phyloP scores from a whole-genome alignment of 169 alveolate genomes.

The Cryptosporidium felis region DNA sequence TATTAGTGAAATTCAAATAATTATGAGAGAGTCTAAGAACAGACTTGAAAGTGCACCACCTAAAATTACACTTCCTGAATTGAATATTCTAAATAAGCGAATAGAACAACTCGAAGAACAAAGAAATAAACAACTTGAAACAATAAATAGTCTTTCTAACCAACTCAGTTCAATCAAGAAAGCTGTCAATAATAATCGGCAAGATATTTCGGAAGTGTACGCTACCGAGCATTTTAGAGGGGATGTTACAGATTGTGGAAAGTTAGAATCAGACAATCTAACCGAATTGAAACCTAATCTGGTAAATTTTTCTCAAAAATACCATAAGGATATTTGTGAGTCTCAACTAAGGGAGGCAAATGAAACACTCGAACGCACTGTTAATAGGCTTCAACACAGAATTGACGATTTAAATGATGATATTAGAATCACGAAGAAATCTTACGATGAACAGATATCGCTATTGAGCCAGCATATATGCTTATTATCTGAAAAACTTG shows the following conservation, averaged over 20 bases:
- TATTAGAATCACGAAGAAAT: conserved; percentile 28
- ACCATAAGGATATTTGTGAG: conserved; percentile 34
- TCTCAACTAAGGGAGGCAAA: conserved; percentile 59
- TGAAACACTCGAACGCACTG: conserved; percentile 64
- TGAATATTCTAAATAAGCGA: conserved; percentile 24
- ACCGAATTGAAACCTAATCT: neutral
- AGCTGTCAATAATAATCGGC: too few species aligned
- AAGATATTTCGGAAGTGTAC: too few species aligned
- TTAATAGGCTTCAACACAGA: conserved; percentile 6
- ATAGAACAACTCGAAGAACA: conserved; percentile 40
- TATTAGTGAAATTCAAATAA: neutral
- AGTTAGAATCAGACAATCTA: neutral
- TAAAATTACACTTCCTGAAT: conserved; percentile 10
- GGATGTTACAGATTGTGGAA: neutral
- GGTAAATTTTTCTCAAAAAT: neutral
- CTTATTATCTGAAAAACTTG: conserved; percentile 38
- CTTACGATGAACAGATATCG: conserved; percentile 55
- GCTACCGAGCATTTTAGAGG: too few species aligned
- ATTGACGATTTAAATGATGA: conserved; percentile 46
- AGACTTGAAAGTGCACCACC: conserved; percentile 19
- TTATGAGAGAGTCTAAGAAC: conserved; percentile 45
- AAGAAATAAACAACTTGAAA: conserved; percentile 22
- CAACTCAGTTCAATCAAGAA: neutral
- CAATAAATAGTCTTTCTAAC: conserved; percentile 18
- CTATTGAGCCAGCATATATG: conserved; percentile 48